Evolutionary conservation across 768 basidiomycete genomes (phyloP), one percentile per base, ranked within the genome.

Genomic region (Russula vinacea): DNA sequence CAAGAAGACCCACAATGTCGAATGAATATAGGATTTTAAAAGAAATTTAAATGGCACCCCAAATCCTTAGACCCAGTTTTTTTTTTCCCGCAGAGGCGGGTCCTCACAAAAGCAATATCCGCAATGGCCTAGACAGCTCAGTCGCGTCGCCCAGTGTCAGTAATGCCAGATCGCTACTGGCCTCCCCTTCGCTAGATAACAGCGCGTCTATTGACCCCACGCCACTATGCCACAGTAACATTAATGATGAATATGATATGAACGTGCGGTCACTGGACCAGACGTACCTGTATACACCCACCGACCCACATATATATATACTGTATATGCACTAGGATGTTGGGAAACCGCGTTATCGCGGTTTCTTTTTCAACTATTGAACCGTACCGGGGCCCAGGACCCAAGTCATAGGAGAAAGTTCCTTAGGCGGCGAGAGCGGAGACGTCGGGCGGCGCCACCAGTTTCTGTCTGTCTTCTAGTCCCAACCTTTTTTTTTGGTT

Each of bases 401-500:
- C 45, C 1, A 47, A 47, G 7, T 0, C 10, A 10, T 45, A 44
- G 50, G 16, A 8, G 19, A 24, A 35, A 5, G 2, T 22, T 51
- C 50, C 32, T 26, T 44, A 17, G 26, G 22, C 7, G 42, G 24
- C 10, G 47, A 14, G 5, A 24, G 53, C 56, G 29, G 13, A 24
- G 42, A 29, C 42, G 52, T 29, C 29, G 29, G 29, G 51, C 52
- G 51, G 60, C 60, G 60, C 52, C 60, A 53, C 52, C 42, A 61
- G 35, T 8, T 45, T 29, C 29, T 29, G 29, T 29, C 29, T 33
- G 8, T 16, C 35, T 55, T 55, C 53, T 55, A 37, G 53, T 24
- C n/a, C 53, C 14, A 39, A 32, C 55, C 22, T 10, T 5, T 6
- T 13, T 24, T 47, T 45, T 22, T n/a, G 17, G 9, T n/a, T 44